Evolutionary conservation across 2,329 filamentous ascomycete species (phyloP), one percentile per base, ranked within the genome.

Genomic region (Magnaporthiopsis rhizophila): DNA sequence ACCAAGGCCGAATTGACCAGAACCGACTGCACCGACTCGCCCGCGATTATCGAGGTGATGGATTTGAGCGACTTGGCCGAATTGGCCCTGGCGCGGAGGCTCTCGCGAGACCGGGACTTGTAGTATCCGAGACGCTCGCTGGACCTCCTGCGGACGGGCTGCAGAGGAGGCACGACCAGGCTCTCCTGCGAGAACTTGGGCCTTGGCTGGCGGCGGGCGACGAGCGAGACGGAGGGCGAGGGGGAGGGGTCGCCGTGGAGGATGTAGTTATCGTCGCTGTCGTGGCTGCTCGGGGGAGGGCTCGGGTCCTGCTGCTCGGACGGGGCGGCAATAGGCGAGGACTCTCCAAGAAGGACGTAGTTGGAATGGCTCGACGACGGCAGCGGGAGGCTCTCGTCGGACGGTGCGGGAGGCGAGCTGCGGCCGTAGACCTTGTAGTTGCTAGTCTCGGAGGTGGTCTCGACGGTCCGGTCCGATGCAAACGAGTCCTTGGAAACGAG

Each of bases 141-240:
- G 1, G 82, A 82, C 30, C 74, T 75, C 67, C 78, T 77, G 69
- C 77, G 79, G 63, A 74, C 73, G 11, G 83, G 79, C 59, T 79
- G 77, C 24, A 88, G 74, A 0, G 86, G 85, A 11, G 83, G 77
- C 18, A 88, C 83, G 15, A 84, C 70, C 36, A 88, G 75, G 67
- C 85, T 88, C 69, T 88, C 86, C 67, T 84, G 84, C 0, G 86
- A 88, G 70, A 83, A 87, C 64, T 80, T 78, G 26, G 75, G 74
- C 7, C 76, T 77, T 1, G 75, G 67, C 45, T 53, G 45, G 45
- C 45, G 45, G 28, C 69, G 74, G 53, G 77, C 75, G 32, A 68
- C 71, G 34, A 73, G 69, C 13, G 77, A 79, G 32, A 71, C 70
- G 18, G 79, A 77, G 12, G 78, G 74, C 45, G 79, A 77, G 26